Evolutionary conservation across 805 yeast genomes (phyloP).

Genomic region (Isabelozyma pseudorhagii): DNA sequence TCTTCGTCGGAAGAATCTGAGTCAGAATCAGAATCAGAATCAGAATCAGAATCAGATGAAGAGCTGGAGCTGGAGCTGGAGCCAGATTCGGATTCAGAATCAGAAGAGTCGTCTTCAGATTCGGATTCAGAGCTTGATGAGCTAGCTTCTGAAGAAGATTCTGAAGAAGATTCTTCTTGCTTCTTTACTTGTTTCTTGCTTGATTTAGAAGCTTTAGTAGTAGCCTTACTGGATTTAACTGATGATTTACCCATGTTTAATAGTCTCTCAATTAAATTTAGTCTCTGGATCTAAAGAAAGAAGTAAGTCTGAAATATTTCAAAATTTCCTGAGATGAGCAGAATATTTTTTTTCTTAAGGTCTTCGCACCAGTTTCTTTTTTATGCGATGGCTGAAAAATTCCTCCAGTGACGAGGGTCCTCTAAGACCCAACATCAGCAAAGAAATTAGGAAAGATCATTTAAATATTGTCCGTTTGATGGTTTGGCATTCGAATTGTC

Average conservation of each 20-base stretch:
- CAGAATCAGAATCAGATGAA: constrained; percentile 20
- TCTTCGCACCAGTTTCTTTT: not conserved
- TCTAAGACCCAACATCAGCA: too few relatives aligned
- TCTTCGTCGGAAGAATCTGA: constrained; percentile 14
- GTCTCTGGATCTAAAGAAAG: not conserved
- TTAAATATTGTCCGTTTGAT: too few relatives aligned
- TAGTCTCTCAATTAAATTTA: not conserved
- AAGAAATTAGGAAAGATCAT: too few relatives aligned
- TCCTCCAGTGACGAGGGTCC: not conserved
- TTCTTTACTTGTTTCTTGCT: constrained; percentile 20
- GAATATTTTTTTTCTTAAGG: not conserved
- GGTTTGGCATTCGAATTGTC: too few relatives aligned
- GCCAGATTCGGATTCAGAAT: constrained; percentile 23
- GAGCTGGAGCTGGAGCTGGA: constrained; percentile 4
- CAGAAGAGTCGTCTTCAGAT: constrained; percentile 16
- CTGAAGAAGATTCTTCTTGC: constrained; percentile 18
- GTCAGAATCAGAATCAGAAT: constrained; percentile 17
- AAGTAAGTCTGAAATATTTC: not conserved
- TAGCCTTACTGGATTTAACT: constrained; percentile 22
- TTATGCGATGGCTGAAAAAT: not conserved
- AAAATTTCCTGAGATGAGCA: not conserved
- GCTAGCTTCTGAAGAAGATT: not conserved
- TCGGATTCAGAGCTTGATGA: constrained; percentile 5
- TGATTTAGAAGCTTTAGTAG: constrained; percentile 19
- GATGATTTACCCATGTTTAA: constrained; percentile 39